Evolutionary conservation across 1,139 yeast species (phyloP), one percentile per base, ranked within the genome.

Genomic region (Magnusiomyces clavatus): DNA sequence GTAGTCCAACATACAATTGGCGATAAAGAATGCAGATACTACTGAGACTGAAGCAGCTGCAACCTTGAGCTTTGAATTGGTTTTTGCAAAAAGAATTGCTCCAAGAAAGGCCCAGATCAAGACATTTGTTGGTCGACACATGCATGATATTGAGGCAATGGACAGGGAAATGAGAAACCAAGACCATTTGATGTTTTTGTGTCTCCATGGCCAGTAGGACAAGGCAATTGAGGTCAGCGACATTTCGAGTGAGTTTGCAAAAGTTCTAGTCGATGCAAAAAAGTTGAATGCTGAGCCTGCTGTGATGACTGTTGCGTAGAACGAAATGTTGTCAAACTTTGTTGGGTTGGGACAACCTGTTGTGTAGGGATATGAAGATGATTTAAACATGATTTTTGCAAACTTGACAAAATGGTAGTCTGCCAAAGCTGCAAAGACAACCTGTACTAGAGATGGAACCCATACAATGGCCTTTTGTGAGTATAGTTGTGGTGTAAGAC

Each of bases 221-320:
- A 90, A 70, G 0, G 90, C 92, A n/a, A 80, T 68, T 0, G 83
- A 73, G 0, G 94, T 86, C 53, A 90, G 64, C 1, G 78, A 74
- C 75, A 85, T 77, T 66, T 94, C 99, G 49, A 89, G 72, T 24
- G 86, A 80, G 62, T 92, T 94, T 49, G 95, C 81, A 65, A 94
- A 94, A 1, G 96, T 83, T 57, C 99, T 74, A 1, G 96, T 83
- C 43, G 80, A 73, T 47, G 83, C 75, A 66, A 77, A 87, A 85
- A 92, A 86, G 64, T 89, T 89, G 74, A 88, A 90, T 8, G 89
- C 85, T 54, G 90, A 87, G 1, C 77, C 65, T 5, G 86, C 58
- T 16, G 92, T 82, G 29, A 86, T 62, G 1, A 71, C 49, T 35
- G 83, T 64, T 0, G 83, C 73, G 36, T 69, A 61, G 46, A 47